Evolutionary conservation across 495 filamentous ascomycete species (phyloP).

Genomic region (Aspergillus heteromorphus): DNA sequence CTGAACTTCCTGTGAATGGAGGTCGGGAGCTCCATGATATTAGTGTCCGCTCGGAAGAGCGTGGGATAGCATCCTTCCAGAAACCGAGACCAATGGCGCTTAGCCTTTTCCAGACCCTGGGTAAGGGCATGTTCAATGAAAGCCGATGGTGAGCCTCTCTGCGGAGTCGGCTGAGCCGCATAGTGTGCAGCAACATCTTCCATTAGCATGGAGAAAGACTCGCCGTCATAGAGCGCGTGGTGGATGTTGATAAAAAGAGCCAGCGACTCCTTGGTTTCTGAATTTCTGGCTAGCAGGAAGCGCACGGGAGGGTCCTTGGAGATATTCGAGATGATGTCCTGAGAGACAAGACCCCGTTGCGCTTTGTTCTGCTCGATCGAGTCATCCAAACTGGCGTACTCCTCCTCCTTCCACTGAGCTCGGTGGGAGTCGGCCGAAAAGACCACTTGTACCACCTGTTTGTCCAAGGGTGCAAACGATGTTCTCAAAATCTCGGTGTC

Average conservation of each 20-base stretch:
- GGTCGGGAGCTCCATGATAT: background rate
- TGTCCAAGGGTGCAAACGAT: conserved; percentile 50
- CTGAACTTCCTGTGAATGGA: conserved; percentile 17
- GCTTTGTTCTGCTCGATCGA: conserved; percentile 1
- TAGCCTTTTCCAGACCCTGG: conserved; percentile 47
- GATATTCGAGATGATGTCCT: conserved; percentile 23
- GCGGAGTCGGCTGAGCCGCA: conserved; percentile 2
- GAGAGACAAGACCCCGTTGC: conserved; percentile 12
- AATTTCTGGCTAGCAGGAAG: conserved; percentile 16
- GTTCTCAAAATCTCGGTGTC: conserved; percentile 64
- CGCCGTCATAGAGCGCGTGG: conserved; percentile 86
- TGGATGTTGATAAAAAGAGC: conserved; percentile 26
- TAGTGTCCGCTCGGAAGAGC: conserved; percentile 19
- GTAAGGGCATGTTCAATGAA: conserved; percentile 40
- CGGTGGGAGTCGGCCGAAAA: conserved; percentile 18
- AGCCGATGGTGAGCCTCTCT: conserved; percentile 20
- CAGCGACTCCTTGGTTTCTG: conserved; percentile 6
- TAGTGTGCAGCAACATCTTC: conserved; percentile 45
- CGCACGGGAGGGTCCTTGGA: conserved; percentile 20
- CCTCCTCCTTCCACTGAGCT: conserved; percentile 18
- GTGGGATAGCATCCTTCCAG: conserved; percentile 37
- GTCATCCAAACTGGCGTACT: conserved; percentile 12
- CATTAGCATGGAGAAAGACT: conserved; percentile 65
- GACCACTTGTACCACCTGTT: conserved; percentile 63
- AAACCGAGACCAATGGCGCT: conserved; percentile 63